phyloP scores from a whole-genome alignment of 192 early-diverging fungal species.

The Coemansia sp. region DNA sequence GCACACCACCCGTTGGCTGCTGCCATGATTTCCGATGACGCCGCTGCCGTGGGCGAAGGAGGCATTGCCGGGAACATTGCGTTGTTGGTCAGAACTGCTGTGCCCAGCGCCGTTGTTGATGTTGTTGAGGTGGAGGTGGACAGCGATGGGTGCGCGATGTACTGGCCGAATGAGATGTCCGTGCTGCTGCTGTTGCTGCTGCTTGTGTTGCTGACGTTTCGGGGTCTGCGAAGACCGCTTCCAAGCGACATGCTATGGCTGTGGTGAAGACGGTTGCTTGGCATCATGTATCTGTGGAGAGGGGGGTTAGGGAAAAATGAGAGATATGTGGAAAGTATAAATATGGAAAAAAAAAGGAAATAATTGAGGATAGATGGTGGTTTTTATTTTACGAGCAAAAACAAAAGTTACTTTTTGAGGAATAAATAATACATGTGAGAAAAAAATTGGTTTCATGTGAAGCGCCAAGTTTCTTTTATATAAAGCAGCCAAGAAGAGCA shows the following conservation, averaged over 20 bases:
- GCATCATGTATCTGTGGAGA: not conserved
- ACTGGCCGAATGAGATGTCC: not conserved
- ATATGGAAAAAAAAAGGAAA: not conserved
- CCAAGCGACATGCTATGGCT: constrained; percentile 5
- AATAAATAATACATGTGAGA: too few relatives aligned
- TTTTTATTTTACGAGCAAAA: not conserved
- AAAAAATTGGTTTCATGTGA: too few relatives aligned
- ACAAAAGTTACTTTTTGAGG: not conserved
- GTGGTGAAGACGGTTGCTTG: constrained; percentile 1
- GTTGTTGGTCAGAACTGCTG: not conserved
- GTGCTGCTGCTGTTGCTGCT: constrained; percentile 4
- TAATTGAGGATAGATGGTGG: not conserved
- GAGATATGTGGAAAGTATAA: not conserved
- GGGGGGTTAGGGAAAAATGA: not conserved
- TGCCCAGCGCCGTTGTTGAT: not conserved
- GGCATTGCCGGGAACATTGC: not conserved
- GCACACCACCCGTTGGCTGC: constrained; percentile 1
- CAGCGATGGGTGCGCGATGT: not conserved
- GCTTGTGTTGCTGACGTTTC: constrained; percentile 3
- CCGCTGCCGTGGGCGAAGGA: not conserved
- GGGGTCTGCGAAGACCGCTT: not conserved
- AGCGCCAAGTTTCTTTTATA: too few relatives aligned
- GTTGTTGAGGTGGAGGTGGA: not conserved
- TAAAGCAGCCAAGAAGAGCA: too few relatives aligned
- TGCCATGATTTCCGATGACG: not conserved